phyloP scores from a whole-genome alignment of 1,139 yeast genomes.

The Taphrina betulina region DNA sequence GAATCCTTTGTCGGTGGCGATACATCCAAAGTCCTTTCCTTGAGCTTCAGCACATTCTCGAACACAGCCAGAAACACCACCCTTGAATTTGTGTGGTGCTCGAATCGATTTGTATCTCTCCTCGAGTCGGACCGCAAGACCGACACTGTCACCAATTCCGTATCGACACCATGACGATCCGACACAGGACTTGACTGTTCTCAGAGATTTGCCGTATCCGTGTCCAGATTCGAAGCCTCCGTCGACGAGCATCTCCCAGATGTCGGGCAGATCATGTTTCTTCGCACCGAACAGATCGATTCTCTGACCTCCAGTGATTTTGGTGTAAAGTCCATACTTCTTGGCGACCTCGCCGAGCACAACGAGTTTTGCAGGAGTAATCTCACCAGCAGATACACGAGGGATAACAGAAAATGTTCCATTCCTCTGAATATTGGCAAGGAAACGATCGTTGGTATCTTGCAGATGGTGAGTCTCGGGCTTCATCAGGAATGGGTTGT shows the following conservation, averaged over 20 bases:
- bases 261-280: constrained; percentile 44
- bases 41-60: constrained; percentile 47
- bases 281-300: constrained; percentile 45
- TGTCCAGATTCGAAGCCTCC: constrained; percentile 47
- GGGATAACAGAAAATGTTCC: constrained; percentile 47
- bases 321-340: constrained; percentile 45
- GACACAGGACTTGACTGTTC: constrained; percentile 46
- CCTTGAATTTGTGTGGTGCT: constrained; percentile 46
- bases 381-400: constrained; percentile 46
- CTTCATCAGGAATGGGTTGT: constrained; percentile 43
- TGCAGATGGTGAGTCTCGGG: constrained; percentile 44
- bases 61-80: constrained; percentile 47
- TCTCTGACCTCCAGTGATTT: constrained; percentile 46
- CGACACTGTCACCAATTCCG: constrained; percentile 47
- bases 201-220: constrained; percentile 45
- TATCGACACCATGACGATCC: constrained; percentile 47
- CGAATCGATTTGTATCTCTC: constrained; percentile 46
- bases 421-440: constrained; percentile 46
- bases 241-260: constrained; percentile 44
- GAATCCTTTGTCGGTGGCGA: constrained; percentile 44
- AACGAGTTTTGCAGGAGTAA: constrained; percentile 45
- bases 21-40: constrained; percentile 45
- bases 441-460: constrained; percentile 45
- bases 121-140: constrained; percentile 45
- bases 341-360: constrained; percentile 44